phyloP scores from a whole-genome alignment of 345 rosid species.

The Linum usitatissimum region DNA sequence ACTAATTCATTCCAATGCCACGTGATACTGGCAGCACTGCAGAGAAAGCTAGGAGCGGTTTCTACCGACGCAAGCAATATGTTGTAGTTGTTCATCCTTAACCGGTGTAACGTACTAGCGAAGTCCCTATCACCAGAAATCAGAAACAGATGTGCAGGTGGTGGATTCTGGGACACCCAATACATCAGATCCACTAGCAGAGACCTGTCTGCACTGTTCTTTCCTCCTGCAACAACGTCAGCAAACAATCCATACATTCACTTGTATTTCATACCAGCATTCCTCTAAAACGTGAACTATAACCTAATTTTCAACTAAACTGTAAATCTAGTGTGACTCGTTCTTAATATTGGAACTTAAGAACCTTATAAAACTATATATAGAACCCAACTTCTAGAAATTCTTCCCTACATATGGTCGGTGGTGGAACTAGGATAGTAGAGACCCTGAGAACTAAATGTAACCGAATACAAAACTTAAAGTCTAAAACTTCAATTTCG shows the following conservation, averaged over 20 bases:
- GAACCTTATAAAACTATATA: too few species aligned
- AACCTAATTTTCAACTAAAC: too few species aligned
- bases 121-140: constrained; percentile 71
- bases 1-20: constrained; percentile 69
- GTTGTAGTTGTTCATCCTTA: constrained; percentile 88
- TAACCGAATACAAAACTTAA: too few species aligned
- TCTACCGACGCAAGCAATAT: constrained; percentile 60
- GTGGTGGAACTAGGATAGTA: too few species aligned
- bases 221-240: constrained; percentile 42
- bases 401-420: too few species aligned
- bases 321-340: too few species aligned
- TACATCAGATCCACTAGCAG: constrained; percentile 60
- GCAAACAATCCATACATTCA: neutral
- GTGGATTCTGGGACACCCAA: constrained; percentile 84
- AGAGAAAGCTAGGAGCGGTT: constrained; percentile 38
- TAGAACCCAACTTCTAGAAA: too few species aligned
- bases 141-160: constrained; percentile 82
- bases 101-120: constrained; percentile 46
- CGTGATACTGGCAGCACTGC: constrained; percentile 89
- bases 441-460: too few species aligned
- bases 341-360: too few species aligned
- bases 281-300: too few species aligned
- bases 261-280: too few species aligned
- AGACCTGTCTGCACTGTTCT: constrained; percentile 72
- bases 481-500: too few species aligned